These are phyloP conservation scores for Amaranthus hypochondriacus DNA, from an alignment of 148 eudicot species.

Conservation along the genomic window DNA sequence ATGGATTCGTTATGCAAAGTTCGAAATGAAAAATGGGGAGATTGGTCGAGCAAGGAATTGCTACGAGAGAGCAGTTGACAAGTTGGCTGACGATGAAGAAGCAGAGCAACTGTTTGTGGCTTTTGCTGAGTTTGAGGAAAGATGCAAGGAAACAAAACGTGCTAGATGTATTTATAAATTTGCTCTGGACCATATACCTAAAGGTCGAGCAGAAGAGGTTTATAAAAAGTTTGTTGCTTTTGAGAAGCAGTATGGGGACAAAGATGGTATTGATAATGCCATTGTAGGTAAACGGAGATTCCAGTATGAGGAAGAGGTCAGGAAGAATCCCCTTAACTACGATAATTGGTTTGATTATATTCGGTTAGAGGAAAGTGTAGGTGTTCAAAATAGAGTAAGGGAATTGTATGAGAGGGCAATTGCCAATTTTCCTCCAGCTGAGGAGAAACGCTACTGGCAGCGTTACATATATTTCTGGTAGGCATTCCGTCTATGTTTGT, in stretches of 20 bases:
- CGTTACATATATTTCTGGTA: slow-evolving; percentile 90
- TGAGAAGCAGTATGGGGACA: slow-evolving; percentile 92
- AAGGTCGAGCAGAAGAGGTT: slow-evolving; percentile 87
- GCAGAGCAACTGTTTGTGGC: slow-evolving; percentile 83
- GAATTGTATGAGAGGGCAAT: slow-evolving; percentile 90
- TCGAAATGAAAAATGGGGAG: slow-evolving; percentile 93
- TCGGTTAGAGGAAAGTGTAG: slow-evolving; percentile 76
- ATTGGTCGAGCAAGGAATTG: slow-evolving; percentile 62
- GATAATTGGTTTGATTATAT: slow-evolving; percentile 93
- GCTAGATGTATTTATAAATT: slow-evolving; percentile 88
- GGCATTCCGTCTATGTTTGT: slow-evolving; percentile 15
- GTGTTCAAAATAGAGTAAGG: slow-evolving; percentile 54
- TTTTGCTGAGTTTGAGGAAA: slow-evolving; percentile 87
- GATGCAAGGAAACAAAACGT: slow-evolving; percentile 77
- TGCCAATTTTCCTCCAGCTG: slow-evolving; percentile 85
- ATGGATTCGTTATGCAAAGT: slow-evolving; percentile 83
- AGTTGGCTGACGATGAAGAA: slow-evolving; percentile 83
- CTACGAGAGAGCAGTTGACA: slow-evolving; percentile 77
- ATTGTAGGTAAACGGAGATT: slow-evolving; percentile 93
- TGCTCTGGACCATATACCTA: slow-evolving; percentile 87
- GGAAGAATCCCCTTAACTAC: slow-evolving; percentile 81
- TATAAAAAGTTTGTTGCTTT: slow-evolving; percentile 90
- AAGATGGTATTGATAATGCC: slow-evolving; percentile 92
- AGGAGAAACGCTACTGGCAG: slow-evolving; percentile 97
- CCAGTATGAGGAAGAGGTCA: slow-evolving; percentile 85